phyloP scores from a whole-genome alignment of 176 grass and related monocot genomes.

The Oryza coarctata region DNA sequence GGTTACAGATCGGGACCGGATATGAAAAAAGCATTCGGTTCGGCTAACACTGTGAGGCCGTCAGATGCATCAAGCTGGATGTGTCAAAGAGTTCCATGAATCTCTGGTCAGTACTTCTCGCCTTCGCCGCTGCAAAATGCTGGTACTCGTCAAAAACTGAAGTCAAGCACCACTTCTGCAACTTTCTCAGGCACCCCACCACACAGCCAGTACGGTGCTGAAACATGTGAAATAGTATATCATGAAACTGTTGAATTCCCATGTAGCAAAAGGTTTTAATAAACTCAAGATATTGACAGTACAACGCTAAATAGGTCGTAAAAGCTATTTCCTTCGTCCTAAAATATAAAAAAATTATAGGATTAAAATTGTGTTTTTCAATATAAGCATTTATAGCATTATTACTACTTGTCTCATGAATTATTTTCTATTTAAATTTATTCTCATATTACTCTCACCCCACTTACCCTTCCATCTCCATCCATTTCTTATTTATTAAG shows the following conservation, averaged over 20 bases:
- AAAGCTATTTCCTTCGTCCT: no score
- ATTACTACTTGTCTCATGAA: no score
- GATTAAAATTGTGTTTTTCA: no score
- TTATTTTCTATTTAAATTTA: no score
- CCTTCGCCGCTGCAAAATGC: conserved; percentile 82
- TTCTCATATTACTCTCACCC: no score
- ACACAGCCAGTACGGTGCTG: conserved; percentile 94
- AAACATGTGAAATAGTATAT: background rate
- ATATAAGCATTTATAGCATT: no score
- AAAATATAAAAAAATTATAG: no score
- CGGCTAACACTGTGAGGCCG: conserved; percentile 29
- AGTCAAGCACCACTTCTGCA: conserved; percentile 75
- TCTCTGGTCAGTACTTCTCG: conserved; percentile 63
- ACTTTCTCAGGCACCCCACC: conserved; percentile 80
- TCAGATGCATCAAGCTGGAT: conserved; percentile 54
- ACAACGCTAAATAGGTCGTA: background rate
- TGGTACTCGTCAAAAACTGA: conserved; percentile 87
- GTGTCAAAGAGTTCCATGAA: conserved; percentile 93
- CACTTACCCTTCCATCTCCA: no score
- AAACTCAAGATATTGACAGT: background rate
- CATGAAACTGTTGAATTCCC: background rate
- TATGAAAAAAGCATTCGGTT: background rate
- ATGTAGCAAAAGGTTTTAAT: background rate
- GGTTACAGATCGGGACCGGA: conserved; percentile 30
- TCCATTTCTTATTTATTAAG: no score